phyloP scores from a whole-genome alignment of 164 flowering plant species.

The Magnolia officinalis region DNA sequence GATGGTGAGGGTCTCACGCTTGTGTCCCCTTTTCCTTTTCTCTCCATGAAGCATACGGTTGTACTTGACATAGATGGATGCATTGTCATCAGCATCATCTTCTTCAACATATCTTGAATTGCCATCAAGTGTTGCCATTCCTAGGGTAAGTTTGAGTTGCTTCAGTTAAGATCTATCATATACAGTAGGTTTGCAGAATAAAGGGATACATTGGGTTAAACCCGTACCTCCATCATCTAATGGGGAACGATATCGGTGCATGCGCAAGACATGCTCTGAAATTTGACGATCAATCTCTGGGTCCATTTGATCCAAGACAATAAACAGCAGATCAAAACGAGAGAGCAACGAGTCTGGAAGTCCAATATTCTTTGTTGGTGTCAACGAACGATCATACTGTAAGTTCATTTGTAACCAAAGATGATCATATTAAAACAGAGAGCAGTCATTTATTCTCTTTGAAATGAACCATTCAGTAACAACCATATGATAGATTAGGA shows the following conservation, averaged over 20 bases:
- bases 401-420: conserved; percentile 17
- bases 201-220: not conserved
- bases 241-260: conserved; percentile 84
- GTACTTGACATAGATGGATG: conserved; percentile 81
- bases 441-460: conserved; percentile 2
- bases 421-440: conserved; percentile 13
- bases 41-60: conserved; percentile 90
- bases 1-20: conserved; percentile 79
- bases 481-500: not conserved
- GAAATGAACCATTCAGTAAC: not conserved
- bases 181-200: not conserved
- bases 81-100: conserved; percentile 60
- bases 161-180: conserved; percentile 13
- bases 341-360: conserved; percentile 98
- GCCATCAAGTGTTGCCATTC: conserved; percentile 40
- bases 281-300: conserved; percentile 86
- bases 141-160: conserved; percentile 26
- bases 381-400: conserved; percentile 97
- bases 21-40: conserved; percentile 48
- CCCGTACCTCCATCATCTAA: conserved; percentile 69
- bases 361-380: conserved; percentile 98
- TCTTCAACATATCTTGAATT: conserved; percentile 58
- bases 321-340: conserved; percentile 94
- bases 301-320: conserved; percentile 99
- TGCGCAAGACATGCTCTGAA: conserved; percentile 96